Conservation (phyloP, 352 stramenopile species). For the Globisporangium nunn region DNA sequence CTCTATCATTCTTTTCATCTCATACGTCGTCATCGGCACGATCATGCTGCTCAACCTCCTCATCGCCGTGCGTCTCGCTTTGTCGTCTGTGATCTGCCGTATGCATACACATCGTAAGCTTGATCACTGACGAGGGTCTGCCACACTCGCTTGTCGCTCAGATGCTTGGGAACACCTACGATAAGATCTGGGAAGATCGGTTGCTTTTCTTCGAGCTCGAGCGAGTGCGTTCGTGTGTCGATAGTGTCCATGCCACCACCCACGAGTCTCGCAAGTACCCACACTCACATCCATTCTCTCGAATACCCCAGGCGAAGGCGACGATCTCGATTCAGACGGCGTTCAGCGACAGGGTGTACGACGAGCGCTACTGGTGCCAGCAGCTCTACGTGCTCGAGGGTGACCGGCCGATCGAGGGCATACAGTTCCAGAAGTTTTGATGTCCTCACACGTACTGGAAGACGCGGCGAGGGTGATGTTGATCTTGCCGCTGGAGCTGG, state of each 20-base stretch:
- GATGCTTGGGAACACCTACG: conserved; percentile 84
- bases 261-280: no score
- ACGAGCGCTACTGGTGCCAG: conserved; percentile 66
- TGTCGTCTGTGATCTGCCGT: no score
- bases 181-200: conserved; percentile 80
- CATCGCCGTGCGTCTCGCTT: conserved; percentile 37
- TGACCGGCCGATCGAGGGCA: conserved; percentile 71
- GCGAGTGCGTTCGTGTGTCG: conserved; percentile 24
- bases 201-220: conserved; percentile 80
- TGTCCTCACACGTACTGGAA: no score
- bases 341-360: conserved; percentile 59
- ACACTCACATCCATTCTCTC: background rate
- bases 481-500: no score
- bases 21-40: conserved; percentile 68
- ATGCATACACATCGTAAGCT: no score
- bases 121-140: background rate
- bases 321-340: conserved; percentile 70
- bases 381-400: conserved; percentile 68
- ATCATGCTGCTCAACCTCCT: conserved; percentile 82
- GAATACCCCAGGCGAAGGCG: conserved; percentile 43
- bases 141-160: conserved; percentile 8
- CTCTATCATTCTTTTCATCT: conserved; percentile 62
- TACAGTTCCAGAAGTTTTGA: conserved; percentile 70
- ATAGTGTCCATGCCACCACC: background rate
- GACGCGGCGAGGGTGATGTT: no score